Evolutionary conservation across 352 stramenopile genomes (phyloP).

Genomic region (Phytopythium litorale): DNA sequence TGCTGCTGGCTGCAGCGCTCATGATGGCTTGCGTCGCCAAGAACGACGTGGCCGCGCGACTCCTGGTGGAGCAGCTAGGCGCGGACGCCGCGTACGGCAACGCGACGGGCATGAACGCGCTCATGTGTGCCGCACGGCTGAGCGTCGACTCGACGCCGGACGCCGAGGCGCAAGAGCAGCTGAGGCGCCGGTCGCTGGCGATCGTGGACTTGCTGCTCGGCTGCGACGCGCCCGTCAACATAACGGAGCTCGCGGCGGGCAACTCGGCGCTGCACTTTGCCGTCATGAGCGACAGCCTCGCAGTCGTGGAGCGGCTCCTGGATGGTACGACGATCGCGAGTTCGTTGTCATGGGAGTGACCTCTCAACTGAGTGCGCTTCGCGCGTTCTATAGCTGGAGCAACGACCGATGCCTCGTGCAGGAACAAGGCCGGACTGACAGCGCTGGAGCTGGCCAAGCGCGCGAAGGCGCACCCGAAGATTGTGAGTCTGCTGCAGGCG

Average conservation of each 20-base stretch:
- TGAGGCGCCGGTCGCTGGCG: slow-evolving; percentile 34
- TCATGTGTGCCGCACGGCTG: slow-evolving; percentile 75
- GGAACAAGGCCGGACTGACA: slow-evolving; percentile 17
- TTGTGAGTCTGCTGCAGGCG: slow-evolving; percentile 22
- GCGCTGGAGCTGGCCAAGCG: slow-evolving; percentile 12
- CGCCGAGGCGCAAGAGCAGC: slow-evolving; percentile 19
- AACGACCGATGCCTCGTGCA: slow-evolving; percentile 5
- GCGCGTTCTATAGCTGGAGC: neutral
- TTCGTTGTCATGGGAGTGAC: slow-evolving; percentile 6
- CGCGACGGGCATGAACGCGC: slow-evolving; percentile 54
- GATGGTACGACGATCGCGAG: slow-evolving; percentile 5
- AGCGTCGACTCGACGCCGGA: slow-evolving; percentile 25
- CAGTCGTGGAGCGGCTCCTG: slow-evolving; percentile 35
- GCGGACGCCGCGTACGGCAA: slow-evolving; percentile 42
- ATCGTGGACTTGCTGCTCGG: slow-evolving; percentile 54
- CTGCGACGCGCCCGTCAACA: slow-evolving; percentile 39
- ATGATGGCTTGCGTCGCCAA: slow-evolving; percentile 88
- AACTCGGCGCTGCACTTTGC: slow-evolving; percentile 79
- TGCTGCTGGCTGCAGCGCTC: slow-evolving; percentile 33
- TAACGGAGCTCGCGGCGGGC: slow-evolving; percentile 28
- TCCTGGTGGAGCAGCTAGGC: slow-evolving; percentile 39
- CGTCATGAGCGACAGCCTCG: slow-evolving; percentile 53
- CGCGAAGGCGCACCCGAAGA: neutral
- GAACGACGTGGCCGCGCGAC: slow-evolving; percentile 43
- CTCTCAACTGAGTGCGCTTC: neutral